These are phyloP conservation scores for Eucalyptus erythrocorys DNA, from an alignment of 345 rosid genomes.

Conservation along the genomic window DNA sequence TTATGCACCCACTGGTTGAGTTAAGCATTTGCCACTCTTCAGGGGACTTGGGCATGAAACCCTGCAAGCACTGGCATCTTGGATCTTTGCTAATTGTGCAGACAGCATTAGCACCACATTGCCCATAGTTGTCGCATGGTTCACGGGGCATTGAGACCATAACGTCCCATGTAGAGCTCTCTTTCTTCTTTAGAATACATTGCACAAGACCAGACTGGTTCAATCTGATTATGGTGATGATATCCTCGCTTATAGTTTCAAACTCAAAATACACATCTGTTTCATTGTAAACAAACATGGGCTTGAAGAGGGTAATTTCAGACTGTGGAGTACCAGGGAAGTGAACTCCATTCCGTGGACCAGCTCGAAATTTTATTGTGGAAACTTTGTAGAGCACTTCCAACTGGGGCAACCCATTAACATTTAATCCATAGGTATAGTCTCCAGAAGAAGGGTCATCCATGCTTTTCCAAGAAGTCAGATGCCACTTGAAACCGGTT, in stretches of 20 bases:
- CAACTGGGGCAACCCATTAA: conserved; percentile 14
- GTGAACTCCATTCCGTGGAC: conserved; percentile 22
- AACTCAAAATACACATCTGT: conserved; percentile 6
- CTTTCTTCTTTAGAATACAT: not conserved
- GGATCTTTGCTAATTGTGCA: not conserved
- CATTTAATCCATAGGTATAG: not conserved
- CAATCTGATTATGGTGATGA: not conserved
- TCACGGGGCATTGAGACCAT: not conserved
- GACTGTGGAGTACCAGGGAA: conserved; percentile 12
- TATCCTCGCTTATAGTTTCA: not conserved
- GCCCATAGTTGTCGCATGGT: not conserved
- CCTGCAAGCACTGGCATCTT: conserved; percentile 11
- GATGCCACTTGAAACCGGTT: not conserved
- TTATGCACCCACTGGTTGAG: not conserved
- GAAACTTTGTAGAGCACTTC: not conserved
- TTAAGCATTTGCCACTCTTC: conserved; percentile 14
- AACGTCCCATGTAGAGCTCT: not conserved
- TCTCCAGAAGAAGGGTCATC: conserved; percentile 15
- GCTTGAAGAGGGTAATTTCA: not conserved
- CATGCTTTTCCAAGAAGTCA: conserved; percentile 6
- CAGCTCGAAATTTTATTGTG: not conserved
- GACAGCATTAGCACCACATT: not conserved
- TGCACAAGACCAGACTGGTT: not conserved
- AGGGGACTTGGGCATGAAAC: conserved; percentile 14
- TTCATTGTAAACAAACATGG: not conserved